Conservation (phyloP, 2,329 filamentous ascomycete species). For the Sporothrix pallida region DNA sequence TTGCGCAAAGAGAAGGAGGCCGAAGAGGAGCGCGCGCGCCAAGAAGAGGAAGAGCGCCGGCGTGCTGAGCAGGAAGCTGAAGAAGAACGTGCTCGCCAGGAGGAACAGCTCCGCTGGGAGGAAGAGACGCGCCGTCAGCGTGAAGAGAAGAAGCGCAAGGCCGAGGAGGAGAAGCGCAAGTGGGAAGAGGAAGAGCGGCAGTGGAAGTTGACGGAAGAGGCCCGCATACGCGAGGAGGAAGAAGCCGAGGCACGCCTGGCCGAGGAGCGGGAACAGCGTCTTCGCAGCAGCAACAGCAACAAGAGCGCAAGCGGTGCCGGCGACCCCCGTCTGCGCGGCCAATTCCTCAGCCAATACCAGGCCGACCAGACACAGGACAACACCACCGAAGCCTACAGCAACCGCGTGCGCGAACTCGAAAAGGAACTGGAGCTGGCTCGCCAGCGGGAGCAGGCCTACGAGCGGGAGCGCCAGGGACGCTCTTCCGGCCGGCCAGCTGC, state of each 20-base stretch:
- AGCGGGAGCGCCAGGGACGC: conserved; percentile 62
- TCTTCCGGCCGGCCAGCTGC: conserved; percentile 48
- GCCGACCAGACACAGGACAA: conserved; percentile 61
- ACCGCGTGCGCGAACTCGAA: conserved; percentile 81
- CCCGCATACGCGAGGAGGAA: conserved; percentile 72
- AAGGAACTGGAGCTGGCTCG: conserved; percentile 68
- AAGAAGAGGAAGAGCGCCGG: conserved; percentile 59
- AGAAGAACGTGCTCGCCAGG: conserved; percentile 64
- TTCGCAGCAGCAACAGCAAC: conserved; percentile 59
- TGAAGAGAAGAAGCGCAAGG: conserved; percentile 61
- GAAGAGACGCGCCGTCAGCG: conserved; percentile 66
- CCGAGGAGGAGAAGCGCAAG: conserved; percentile 65
- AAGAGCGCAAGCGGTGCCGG: conserved; percentile 51
- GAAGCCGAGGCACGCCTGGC: conserved; percentile 71
- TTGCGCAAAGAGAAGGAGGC: conserved; percentile 60
- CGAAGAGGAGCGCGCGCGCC: conserved; percentile 69
- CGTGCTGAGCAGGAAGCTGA: conserved; percentile 59
- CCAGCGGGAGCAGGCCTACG: conserved; percentile 67
- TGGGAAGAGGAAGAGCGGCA: conserved; percentile 71
- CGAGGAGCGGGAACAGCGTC: conserved; percentile 67
- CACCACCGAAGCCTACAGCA: conserved; percentile 57
- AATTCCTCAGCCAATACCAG: conserved; percentile 87
- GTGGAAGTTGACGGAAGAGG: conserved; percentile 73
- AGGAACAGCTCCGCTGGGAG: conserved; percentile 71
- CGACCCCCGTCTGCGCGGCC: conserved; percentile 75